Base-by-base conservation (phyloP, 129 eudicot species). In the Heracleum sosnowskyi region DNA sequence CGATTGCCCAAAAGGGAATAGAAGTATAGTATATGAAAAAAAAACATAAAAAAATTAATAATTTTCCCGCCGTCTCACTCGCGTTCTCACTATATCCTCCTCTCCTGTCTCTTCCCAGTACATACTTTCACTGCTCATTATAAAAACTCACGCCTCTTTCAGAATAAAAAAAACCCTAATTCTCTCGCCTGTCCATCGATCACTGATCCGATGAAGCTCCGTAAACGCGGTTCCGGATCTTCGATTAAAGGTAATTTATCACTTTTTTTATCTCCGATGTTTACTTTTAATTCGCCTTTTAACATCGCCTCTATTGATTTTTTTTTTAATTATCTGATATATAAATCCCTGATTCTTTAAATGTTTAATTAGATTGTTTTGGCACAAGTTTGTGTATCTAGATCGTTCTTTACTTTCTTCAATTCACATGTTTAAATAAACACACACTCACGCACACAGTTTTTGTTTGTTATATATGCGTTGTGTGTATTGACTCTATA, bases 171-270 rank as follows among this genome's bases (percentile, higher is more conserved):
- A 73, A 73, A 10, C 57, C 76, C 76, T 26, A 42, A 41, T 73
- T 73, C 10, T 45, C 45, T 42, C 13, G 0, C 29, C 1, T 22
- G 1, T 1, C 22, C 26, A 17, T 35, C 5, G 41, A 12, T 69
- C 7, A 34, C 44, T 1, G 24, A 31, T 31, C 35, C 70, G 37
- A 82, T 84, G 90, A 74, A 82, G 78, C 84, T 79, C 55, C 90
- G 86, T 63, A 40, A 69, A 45, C 84, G 86, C 42, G 68, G 60
- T 17, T 63, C 85, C 41, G 76, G 79, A n/a, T 76, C 81, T 84
- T 80, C 84, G 11, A 28, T 46, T 26, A 77, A 87, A 79, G 90
- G 88, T 84, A 77, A 74, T 4, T 3, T 4, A 2, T 18, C 5
- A 11, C 28, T 8, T 26, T 2, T 8, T 2, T 8, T 5, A n/a